Percentiles rank a stretch among this genome's conserved stretches.
Conservation (phyloP, 192 early-diverging fungal species). For the Mortierella hygrophila region DNA sequence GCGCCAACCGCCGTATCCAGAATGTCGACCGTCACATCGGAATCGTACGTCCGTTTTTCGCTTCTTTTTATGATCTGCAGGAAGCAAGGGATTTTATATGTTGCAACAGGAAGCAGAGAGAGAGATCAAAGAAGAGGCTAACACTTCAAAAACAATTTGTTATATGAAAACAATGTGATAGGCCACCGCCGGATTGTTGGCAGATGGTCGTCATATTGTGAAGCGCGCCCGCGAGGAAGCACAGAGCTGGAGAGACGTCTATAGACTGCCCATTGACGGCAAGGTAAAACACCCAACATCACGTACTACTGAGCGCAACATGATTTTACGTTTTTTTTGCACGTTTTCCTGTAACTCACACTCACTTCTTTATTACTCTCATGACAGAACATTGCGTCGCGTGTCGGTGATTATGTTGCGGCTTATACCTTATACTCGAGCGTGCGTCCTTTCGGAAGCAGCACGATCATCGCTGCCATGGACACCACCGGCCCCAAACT, state of each 20-base stretch:
- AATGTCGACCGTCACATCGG: constrained; percentile 94
- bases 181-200: constrained; percentile 93
- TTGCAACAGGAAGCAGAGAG: not conserved
- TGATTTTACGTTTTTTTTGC: not conserved
- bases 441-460: constrained; percentile 94
- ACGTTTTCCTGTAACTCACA: not conserved
- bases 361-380: not conserved
- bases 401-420: constrained; percentile 92
- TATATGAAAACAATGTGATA: constrained; percentile 28
- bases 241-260: constrained; percentile 87
- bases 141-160: not conserved
- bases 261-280: constrained; percentile 85
- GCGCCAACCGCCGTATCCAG: constrained; percentile 93
- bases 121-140: not conserved
- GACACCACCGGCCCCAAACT: constrained; percentile 88
- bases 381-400: constrained; percentile 85
- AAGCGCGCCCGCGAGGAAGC: constrained; percentile 94
- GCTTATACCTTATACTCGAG: constrained; percentile 98
- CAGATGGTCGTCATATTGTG: constrained; percentile 92
- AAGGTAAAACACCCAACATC: constrained; percentile 64
- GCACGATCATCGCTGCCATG: constrained; percentile 85
- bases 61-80: not conserved
- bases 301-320: not conserved
- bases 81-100: too few relatives aligned
- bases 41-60: constrained; percentile 69